A percentile compares a stretch with the other conserved stretches of the same genome.
Conservation (phyloP, 2,329 filamentous ascomycete genomes). For the Nannizziopsis arthrosporioides region DNA sequence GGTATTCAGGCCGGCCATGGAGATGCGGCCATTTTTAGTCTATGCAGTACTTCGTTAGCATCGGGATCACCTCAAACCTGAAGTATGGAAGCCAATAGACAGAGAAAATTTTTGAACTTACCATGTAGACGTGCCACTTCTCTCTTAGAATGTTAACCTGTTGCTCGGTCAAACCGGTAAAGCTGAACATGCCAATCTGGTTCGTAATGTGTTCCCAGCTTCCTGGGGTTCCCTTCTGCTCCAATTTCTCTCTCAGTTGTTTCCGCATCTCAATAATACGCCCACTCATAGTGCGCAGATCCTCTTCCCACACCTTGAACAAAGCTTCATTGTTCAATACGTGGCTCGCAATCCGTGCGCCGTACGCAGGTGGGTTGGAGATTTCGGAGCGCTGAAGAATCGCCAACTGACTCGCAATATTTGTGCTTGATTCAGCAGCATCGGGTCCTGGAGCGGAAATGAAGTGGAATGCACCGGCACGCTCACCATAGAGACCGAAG, state of each 20-base stretch:
- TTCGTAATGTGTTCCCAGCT: slow-evolving; percentile 96
- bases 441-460: slow-evolving; percentile 62
- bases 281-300: slow-evolving; percentile 86
- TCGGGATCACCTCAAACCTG: too few relatives aligned
- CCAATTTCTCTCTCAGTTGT: slow-evolving; percentile 64
- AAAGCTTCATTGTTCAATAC: slow-evolving; percentile 73
- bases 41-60: slow-evolving; percentile 14
- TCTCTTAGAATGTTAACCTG: slow-evolving; percentile 39
- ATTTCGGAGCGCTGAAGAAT: slow-evolving; percentile 96
- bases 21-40: slow-evolving; percentile 96
- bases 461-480: slow-evolving; percentile 91
- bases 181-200: slow-evolving; percentile 99
- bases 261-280: slow-evolving; percentile 88
- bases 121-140: slow-evolving; percentile 43
- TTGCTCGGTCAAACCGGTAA: slow-evolving; percentile 44
- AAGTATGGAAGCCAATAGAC: background rate
- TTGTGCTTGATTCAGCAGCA: slow-evolving; percentile 45
- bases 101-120: slow-evolving; percentile 17
- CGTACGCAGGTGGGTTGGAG: slow-evolving; percentile 90
- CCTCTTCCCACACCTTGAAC: slow-evolving; percentile 84
- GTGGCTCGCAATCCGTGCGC: slow-evolving; percentile 72
- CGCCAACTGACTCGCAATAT: slow-evolving; percentile 78
- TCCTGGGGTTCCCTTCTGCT: slow-evolving; percentile 74
- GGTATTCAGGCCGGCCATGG: slow-evolving; percentile 94
- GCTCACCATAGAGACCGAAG: slow-evolving; percentile 85